These are phyloP conservation scores for Yamadazyma conglobata DNA, from an alignment of 1,139 yeast species.

Conservation along the genomic window DNA sequence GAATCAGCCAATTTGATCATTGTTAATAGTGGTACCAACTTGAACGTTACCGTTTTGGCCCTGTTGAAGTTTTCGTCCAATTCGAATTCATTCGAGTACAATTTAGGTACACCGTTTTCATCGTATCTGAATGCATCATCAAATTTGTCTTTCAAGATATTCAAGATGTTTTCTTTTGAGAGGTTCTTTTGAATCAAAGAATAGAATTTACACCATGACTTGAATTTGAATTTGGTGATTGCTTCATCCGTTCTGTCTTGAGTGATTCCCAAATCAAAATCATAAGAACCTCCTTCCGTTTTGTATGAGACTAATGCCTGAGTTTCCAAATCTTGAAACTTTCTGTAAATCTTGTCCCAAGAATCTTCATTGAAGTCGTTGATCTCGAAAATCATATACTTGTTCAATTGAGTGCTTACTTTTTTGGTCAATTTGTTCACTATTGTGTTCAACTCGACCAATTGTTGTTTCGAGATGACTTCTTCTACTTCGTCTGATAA, in stretches of 20 bases:
- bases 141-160: conserved; percentile 63
- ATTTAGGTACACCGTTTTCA: conserved; percentile 72
- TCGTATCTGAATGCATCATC: conserved; percentile 85
- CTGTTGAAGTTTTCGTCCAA: conserved; percentile 61
- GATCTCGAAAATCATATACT: conserved; percentile 36
- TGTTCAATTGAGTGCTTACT: conserved; percentile 36
- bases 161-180: conserved; percentile 55
- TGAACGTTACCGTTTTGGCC: conserved; percentile 57
- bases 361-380: conserved; percentile 44
- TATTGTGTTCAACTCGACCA: conserved; percentile 41
- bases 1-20: conserved; percentile 54
- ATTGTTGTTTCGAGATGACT: conserved; percentile 36
- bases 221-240: conserved; percentile 41
- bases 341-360: conserved; percentile 59
- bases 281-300: conserved; percentile 29
- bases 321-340: conserved; percentile 42
- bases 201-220: conserved; percentile 66
- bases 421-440: conserved; percentile 37
- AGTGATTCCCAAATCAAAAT: conserved; percentile 64
- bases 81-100: conserved; percentile 75
- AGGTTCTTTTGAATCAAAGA: conserved; percentile 56
- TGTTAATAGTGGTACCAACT: conserved; percentile 57
- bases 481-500: conserved; percentile 22
- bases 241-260: conserved; percentile 40
- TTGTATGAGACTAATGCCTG: conserved; percentile 20